Evolutionary conservation across 495 filamentous ascomycete species (phyloP).

Genomic region (Penicillium steckii): DNA sequence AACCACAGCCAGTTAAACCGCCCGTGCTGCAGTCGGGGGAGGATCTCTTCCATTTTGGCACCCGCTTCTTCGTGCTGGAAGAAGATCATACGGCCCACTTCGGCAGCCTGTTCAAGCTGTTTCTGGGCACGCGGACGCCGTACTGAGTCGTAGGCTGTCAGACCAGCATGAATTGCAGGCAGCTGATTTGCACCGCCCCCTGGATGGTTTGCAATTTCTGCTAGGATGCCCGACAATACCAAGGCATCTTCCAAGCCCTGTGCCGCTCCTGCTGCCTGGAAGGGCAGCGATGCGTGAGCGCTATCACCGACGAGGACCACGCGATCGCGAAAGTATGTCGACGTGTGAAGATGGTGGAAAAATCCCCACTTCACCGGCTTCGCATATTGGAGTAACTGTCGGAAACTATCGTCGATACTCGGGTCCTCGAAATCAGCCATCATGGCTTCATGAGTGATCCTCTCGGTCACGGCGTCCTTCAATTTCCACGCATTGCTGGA

Average conservation of each 20-base stretch:
- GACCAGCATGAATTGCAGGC: too few species aligned
- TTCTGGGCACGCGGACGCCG: too few species aligned
- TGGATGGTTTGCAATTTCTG: too few species aligned
- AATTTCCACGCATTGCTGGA: neutral
- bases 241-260: constrained; percentile 59
- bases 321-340: constrained; percentile 32
- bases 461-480: neutral
- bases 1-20: too few species aligned
- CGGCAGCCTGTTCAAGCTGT: too few species aligned
- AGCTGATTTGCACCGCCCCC: too few species aligned
- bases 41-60: too few species aligned
- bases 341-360: constrained; percentile 22
- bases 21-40: too few species aligned
- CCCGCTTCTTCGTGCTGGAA: too few species aligned
- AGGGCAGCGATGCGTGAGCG: constrained; percentile 59
- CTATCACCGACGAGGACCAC: constrained; percentile 52
- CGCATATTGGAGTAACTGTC: neutral
- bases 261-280: constrained; percentile 59
- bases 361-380: constrained; percentile 8
- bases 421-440: neutral
- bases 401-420: neutral
- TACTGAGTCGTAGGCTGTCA: too few species aligned
- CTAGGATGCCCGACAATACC: constrained; percentile 48
- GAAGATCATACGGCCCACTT: too few species aligned
- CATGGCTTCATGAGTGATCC: neutral